These are phyloP conservation scores for Daldinia concentrica DNA, from an alignment of 495 filamentous ascomycete species.

Conservation along the genomic window DNA sequence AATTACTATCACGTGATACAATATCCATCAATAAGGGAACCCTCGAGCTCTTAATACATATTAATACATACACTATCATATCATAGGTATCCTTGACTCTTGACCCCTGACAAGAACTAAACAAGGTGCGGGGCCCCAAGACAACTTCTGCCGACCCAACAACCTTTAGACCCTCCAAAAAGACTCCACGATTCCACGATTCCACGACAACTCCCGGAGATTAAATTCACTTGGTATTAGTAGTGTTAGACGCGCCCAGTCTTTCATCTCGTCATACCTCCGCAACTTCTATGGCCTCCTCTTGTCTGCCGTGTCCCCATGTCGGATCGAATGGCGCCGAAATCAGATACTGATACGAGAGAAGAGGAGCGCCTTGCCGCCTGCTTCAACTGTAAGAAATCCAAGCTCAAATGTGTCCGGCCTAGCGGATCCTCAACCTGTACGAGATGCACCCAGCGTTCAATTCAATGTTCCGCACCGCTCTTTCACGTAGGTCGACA, in stretches of 20 bases:
- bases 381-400: constrained; percentile 72
- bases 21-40: constrained; percentile 15
- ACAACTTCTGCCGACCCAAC: constrained; percentile 39
- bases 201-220: constrained; percentile 29
- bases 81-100: constrained; percentile 15
- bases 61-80: too few relatives aligned
- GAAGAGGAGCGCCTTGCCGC: constrained; percentile 60
- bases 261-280: constrained; percentile 19
- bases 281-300: constrained; percentile 41
- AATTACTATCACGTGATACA: constrained; percentile 22
- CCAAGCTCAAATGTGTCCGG: constrained; percentile 69
- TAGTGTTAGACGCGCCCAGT: constrained; percentile 12
- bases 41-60: not conserved
- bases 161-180: constrained; percentile 11
- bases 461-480: constrained; percentile 70
- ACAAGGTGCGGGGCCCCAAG: constrained; percentile 39
- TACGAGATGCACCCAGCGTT: constrained; percentile 68
- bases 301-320: constrained; percentile 33
- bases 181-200: constrained; percentile 1
- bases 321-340: constrained; percentile 42
- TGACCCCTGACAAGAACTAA: constrained; percentile 15
- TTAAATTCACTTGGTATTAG: constrained; percentile 25
- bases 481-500: constrained; percentile 75
- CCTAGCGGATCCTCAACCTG: constrained; percentile 63
- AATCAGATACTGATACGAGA: constrained; percentile 40